Evolutionary conservation across 805 yeast species (phyloP).

Genomic region (Yarrowia divulgata): DNA sequence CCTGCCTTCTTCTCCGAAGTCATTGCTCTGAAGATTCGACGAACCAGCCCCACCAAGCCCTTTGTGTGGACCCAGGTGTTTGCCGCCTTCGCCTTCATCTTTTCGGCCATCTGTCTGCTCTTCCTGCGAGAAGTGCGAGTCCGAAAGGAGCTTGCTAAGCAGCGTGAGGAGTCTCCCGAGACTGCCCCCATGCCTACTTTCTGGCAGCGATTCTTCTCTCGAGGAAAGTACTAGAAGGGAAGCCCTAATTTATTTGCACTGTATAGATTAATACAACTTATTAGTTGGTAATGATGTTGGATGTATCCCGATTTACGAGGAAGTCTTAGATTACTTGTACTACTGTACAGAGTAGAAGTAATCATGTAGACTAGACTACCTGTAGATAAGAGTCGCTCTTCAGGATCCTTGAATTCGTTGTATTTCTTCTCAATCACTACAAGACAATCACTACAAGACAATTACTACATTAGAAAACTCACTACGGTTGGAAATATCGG

Average conservation of each 20-base stretch:
- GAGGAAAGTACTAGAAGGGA: constrained; percentile 22
- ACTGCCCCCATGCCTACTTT: constrained; percentile 31
- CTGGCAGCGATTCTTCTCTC: constrained; percentile 33
- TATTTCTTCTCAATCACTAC: too few relatives aligned
- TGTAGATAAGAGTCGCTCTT: too few relatives aligned
- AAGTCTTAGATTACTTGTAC: too few relatives aligned
- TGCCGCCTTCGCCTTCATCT: constrained; percentile 36
- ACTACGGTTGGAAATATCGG: not conserved
- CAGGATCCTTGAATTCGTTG: too few relatives aligned
- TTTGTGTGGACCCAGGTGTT: constrained; percentile 39
- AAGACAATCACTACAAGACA: not conserved
- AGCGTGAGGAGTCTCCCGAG: constrained; percentile 25
- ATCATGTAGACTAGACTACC: too few relatives aligned
- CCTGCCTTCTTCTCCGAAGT: constrained; percentile 39
- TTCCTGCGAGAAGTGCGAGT: constrained; percentile 36
- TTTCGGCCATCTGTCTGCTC: constrained; percentile 22
- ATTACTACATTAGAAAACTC: not conserved
- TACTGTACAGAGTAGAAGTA: too few relatives aligned
- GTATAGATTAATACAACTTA: constrained; percentile 22
- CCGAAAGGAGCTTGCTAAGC: constrained; percentile 24
- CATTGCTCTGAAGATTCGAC: constrained; percentile 33
- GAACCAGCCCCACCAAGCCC: constrained; percentile 17
- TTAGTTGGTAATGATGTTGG: not conserved
- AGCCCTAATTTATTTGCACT: constrained; percentile 19
- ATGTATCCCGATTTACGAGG: not conserved